Evolutionary conservation across 495 filamentous ascomycete genomes (phyloP), one percentile per base, ranked within the genome.

Genomic region (Cladorrhinum samala): DNA sequence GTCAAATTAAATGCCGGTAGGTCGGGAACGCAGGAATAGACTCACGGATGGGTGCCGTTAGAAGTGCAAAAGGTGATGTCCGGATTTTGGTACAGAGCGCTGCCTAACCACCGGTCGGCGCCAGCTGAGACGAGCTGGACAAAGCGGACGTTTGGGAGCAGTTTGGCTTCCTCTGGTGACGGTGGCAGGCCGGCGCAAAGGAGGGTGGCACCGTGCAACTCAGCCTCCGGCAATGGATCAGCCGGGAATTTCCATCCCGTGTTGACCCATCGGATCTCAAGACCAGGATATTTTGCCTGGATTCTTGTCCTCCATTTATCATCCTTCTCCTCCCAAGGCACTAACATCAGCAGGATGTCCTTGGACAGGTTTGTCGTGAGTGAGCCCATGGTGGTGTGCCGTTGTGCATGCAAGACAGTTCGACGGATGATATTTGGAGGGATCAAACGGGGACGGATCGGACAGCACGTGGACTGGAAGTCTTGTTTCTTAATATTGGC

Each of bases 101-200:
- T 64, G 1, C 19, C 47, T 16, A 57, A 42, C 69, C 69, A 72
- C 27, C 36, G 23, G 53, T 72, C 67, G 23, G 63, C 62, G 1
- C 67, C 67, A 6, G 69, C 66, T 0, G 59, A 64, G 2, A 53
- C 49, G 19, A 69, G 51, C 54, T 72, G 69, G 23, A 72, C 55
- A 49, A 52, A 68, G 46, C 62, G 64, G 43, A 68, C 38, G 0
- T 65, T 64, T 37, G 56, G 52, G 21, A 68, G 33, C n/a, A 59
- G 25, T 13, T 64, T 57, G 6, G 49, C 52, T 1, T 62, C 59
- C 9, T 61, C 60, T 3, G 60, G 56, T 25, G 42, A 21, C 18
- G 46, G n/a, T n/a, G 49, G 1, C 52, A 55, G 21, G 47, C 54
- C 37, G 70, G 38, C 25, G 69, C 16, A 7, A 66, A 69, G 27